phyloP scores from a whole-genome alignment of 768 basidiomycete species.

The Exidia glandulosa region DNA sequence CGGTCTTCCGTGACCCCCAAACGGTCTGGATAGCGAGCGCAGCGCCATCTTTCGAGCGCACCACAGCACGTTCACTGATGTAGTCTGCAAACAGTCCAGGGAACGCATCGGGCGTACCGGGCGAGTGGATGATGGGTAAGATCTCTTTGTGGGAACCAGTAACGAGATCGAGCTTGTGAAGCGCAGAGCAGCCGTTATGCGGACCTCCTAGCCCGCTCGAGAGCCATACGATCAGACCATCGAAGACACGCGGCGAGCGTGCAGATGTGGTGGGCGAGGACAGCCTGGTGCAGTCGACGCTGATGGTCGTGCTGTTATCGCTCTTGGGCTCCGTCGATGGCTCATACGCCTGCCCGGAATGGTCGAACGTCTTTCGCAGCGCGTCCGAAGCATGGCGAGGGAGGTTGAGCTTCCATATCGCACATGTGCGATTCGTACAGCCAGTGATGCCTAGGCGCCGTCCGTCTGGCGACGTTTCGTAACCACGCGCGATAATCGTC shows the following conservation, averaged over 20 bases:
- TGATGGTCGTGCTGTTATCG: background rate
- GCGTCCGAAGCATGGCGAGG: background rate
- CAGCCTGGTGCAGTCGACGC: background rate
- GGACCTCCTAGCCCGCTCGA: slow-evolving; percentile 45
- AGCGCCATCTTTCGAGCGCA: slow-evolving; percentile 13
- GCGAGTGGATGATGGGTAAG: slow-evolving; percentile 32
- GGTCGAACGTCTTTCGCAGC: background rate
- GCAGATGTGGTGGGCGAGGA: slow-evolving; percentile 12
- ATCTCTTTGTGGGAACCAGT: slow-evolving; percentile 15
- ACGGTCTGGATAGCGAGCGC: slow-evolving; percentile 35
- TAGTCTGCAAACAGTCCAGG: slow-evolving; percentile 54
- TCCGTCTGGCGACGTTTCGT: slow-evolving; percentile 45
- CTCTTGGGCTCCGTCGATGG: background rate
- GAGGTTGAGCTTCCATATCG: slow-evolving; percentile 39
- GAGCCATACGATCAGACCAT: slow-evolving; percentile 37
- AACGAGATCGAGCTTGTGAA: slow-evolving; percentile 34
- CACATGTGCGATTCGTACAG: slow-evolving; percentile 49
- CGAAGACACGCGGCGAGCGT: slow-evolving; percentile 46
- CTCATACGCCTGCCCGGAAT: background rate
- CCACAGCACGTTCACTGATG: slow-evolving; percentile 32
- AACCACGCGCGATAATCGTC: slow-evolving; percentile 48
- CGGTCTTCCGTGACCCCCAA: slow-evolving; percentile 43
- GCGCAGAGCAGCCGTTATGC: slow-evolving; percentile 42
- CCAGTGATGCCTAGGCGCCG: slow-evolving; percentile 46
- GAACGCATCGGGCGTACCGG: slow-evolving; percentile 28